phyloP scores from a whole-genome alignment of 2,329 filamentous ascomycete genomes.

The Xylariaceae sp. region DNA sequence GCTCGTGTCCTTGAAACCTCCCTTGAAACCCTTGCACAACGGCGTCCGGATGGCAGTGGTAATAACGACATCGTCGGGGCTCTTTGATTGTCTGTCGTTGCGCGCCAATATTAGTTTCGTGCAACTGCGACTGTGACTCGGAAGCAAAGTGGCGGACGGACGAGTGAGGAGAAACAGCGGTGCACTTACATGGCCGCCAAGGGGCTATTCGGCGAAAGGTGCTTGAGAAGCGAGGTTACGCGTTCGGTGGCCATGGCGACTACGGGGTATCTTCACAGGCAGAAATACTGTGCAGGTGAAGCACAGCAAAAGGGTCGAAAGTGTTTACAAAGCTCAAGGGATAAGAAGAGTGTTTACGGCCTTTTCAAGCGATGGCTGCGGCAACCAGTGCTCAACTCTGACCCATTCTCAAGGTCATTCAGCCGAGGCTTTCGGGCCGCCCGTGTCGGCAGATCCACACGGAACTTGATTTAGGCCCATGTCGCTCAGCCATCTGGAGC shows the following conservation, averaged over 20 bases:
- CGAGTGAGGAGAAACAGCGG: neutral
- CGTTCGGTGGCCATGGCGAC: conserved; percentile 75
- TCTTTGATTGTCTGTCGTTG: conserved; percentile 72
- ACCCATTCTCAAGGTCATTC: conserved; percentile 1
- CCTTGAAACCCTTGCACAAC: conserved; percentile 83
- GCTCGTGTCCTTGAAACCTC: conserved; percentile 89
- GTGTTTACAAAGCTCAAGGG: neutral
- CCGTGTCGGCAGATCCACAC: conserved; percentile 11
- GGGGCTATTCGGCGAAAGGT: conserved; percentile 72
- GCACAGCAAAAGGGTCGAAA: neutral
- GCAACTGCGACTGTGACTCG: too few relatives aligned
- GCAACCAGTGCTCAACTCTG: neutral
- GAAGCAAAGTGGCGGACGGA: neutral
- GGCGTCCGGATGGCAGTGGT: conserved; percentile 89
- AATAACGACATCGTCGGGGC: conserved; percentile 94
- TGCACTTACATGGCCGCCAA: conserved; percentile 72
- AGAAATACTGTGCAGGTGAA: neutral
- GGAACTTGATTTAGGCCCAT: too few relatives aligned
- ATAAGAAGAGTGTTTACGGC: neutral
- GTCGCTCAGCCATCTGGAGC: too few relatives aligned
- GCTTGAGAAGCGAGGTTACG: conserved; percentile 82
- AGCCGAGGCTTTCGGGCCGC: conserved; percentile 8
- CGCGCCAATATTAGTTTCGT: neutral
- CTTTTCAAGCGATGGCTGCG: neutral
- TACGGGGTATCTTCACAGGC: neutral